Conservation (phyloP, 2,329 filamentous ascomycete genomes). For the Diatrype stigma region DNA sequence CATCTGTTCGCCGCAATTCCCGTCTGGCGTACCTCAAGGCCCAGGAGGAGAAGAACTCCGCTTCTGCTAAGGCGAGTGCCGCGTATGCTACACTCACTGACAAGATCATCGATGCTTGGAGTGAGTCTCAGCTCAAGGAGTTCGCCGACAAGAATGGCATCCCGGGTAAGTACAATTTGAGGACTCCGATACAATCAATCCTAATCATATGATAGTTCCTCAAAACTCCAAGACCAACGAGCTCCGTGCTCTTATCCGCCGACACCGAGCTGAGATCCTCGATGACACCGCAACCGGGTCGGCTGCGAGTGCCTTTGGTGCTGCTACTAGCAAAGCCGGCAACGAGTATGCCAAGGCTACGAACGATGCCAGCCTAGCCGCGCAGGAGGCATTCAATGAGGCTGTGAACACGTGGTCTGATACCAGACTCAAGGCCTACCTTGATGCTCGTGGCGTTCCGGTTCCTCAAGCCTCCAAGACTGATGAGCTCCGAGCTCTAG, state of each 20-base stretch:
- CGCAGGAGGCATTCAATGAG: constrained; percentile 62
- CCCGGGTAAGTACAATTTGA: constrained; percentile 29
- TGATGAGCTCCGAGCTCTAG: constrained; percentile 69
- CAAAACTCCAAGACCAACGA: constrained; percentile 91
- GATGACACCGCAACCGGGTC: constrained; percentile 59
- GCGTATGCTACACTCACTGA: constrained; percentile 76
- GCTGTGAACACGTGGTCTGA: constrained; percentile 66
- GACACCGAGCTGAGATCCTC: constrained; percentile 70
- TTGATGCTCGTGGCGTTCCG: constrained; percentile 72
- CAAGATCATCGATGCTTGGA: constrained; percentile 83
- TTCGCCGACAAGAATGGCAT: constrained; percentile 91
- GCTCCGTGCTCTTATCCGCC: constrained; percentile 82
- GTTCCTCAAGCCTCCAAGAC: constrained; percentile 68
- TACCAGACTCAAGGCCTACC: constrained; percentile 70
- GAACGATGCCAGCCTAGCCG: constrained; percentile 58
- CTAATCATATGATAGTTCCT: constrained; percentile 56
- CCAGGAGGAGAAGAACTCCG: constrained; percentile 56
- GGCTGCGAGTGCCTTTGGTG: constrained; percentile 59
- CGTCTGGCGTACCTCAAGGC: constrained; percentile 69
- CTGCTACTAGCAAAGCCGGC: constrained; percentile 69
- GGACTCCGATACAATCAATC: constrained; percentile 1
- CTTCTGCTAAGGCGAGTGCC: constrained; percentile 60
- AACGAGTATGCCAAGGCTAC: constrained; percentile 77
- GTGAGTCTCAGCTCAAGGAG: constrained; percentile 82
- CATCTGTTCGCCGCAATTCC: constrained; percentile 85